A percentile compares a stretch with the other conserved stretches of the same genome.
Conservation (phyloP, 2,329 filamentous ascomycete genomes). For the Plectosphaerella cucumerina region DNA sequence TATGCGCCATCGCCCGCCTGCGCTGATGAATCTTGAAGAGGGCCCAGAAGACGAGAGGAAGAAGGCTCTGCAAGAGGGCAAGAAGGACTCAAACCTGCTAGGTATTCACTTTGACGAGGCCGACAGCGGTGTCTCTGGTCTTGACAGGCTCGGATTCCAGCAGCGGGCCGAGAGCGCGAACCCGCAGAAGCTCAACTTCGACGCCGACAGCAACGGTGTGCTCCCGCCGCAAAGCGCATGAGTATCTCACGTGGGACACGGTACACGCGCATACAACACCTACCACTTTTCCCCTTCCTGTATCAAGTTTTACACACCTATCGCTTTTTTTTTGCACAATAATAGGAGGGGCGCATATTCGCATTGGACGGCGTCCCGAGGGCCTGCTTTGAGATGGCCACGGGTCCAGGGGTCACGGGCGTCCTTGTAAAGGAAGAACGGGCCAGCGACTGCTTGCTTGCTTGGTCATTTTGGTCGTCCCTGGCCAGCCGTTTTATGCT, state of each 20-base stretch:
- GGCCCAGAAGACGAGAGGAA: slow-evolving; percentile 16
- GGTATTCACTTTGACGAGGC: slow-evolving; percentile 37
- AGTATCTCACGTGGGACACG: neutral
- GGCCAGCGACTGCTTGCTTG: no score
- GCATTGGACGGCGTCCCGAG: neutral
- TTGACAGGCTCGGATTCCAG: slow-evolving; percentile 30
- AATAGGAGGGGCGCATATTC: neutral
- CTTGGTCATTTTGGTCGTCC: no score
- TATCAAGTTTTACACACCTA: neutral
- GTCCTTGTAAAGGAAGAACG: neutral
- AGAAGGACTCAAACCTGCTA: slow-evolving; percentile 30
- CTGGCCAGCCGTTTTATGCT: no score
- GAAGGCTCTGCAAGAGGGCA: slow-evolving; percentile 18
- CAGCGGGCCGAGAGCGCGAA: slow-evolving; percentile 27
- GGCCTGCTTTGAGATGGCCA: neutral
- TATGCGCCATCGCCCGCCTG: slow-evolving; percentile 86
- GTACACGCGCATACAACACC: no score
- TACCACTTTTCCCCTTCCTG: neutral
- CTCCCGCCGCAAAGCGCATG: slow-evolving; percentile 24
- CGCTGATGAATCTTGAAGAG: slow-evolving; percentile 69
- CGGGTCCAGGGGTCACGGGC: neutral
- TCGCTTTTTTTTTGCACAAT: neutral
- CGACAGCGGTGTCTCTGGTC: slow-evolving; percentile 37
- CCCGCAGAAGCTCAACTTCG: slow-evolving; percentile 16
- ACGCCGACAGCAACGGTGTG: slow-evolving; percentile 20